phyloP scores from a whole-genome alignment of 2,329 filamentous ascomycete genomes.

The Alternaria incomplexa region DNA sequence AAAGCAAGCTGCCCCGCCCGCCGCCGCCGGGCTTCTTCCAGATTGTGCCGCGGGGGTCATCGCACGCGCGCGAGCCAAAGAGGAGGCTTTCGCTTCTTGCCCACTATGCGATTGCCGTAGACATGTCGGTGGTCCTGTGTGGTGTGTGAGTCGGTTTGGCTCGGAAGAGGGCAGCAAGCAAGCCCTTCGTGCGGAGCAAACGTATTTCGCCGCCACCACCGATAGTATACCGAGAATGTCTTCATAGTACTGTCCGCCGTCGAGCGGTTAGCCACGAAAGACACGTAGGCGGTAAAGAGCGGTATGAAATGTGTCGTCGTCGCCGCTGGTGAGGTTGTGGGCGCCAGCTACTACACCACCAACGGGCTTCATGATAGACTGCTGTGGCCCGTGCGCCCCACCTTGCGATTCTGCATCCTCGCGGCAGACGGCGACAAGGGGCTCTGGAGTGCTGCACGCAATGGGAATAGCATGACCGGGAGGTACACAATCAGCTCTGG shows the following conservation, averaged over 20 bases:
- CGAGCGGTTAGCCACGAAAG: neutral
- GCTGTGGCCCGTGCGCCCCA: conserved; percentile 12
- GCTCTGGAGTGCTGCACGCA: neutral
- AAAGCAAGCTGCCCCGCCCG: neutral
- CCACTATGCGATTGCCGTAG: too few relatives aligned
- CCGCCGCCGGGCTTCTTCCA: neutral
- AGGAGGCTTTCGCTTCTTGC: neutral
- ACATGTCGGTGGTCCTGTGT: neutral
- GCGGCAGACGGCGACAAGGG: neutral
- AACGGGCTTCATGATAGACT: conserved; percentile 7
- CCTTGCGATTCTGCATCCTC: neutral
- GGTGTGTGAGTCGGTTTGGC: neutral
- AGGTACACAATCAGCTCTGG: neutral
- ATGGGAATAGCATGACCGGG: neutral
- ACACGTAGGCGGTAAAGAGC: neutral
- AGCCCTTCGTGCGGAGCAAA: neutral
- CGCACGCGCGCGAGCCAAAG: neutral
- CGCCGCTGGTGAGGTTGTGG: neutral
- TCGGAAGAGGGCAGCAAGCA: neutral
- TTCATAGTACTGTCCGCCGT: neutral
- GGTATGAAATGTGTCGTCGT: neutral
- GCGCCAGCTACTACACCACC: neutral
- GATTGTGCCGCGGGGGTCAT: neutral
- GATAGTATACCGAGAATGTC: neutral
- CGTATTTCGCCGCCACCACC: neutral